These are phyloP conservation scores for Sphaerulina musiva DNA, from an alignment of 2,329 filamentous ascomycete species.

Conservation along the genomic window DNA sequence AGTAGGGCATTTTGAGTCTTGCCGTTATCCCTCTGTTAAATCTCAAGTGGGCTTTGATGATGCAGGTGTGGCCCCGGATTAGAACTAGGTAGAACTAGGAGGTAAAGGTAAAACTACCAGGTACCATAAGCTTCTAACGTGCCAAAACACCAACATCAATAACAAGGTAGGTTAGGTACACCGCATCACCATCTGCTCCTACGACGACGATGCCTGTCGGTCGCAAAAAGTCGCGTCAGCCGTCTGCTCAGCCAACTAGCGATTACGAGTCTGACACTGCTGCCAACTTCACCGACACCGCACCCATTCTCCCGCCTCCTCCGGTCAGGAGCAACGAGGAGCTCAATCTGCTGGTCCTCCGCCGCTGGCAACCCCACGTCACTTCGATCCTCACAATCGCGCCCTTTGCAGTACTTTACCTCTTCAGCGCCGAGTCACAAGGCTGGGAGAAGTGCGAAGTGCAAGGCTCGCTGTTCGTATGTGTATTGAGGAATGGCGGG, in stretches of 20 bases:
- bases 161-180: not conserved
- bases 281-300: conserved; percentile 30
- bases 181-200: not conserved
- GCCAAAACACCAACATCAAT: not conserved
- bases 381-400: conserved; percentile 69
- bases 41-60: too few species aligned
- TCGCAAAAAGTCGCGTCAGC: conserved; percentile 8
- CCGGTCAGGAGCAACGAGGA: conserved; percentile 67
- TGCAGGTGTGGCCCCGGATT: too few species aligned
- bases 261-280: conserved; percentile 17
- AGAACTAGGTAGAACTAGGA: too few species aligned
- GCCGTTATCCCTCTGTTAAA: too few species aligned
- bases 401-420: conserved; percentile 80
- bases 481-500: conserved; percentile 50
- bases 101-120: too few species aligned
- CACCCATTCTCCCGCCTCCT: conserved; percentile 34
- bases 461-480: conserved; percentile 86
- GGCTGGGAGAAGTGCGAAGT: conserved; percentile 80
- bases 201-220: conserved; percentile 17
- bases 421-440: conserved; percentile 58
- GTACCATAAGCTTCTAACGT: too few species aligned
- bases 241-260: conserved; percentile 11
- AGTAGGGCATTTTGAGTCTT: too few species aligned
- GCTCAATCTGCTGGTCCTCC: conserved; percentile 79
- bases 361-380: conserved; percentile 71